phyloP scores from a whole-genome alignment of 176 grass and related monocot genomes.

The Cenchrus fungigraminus region DNA sequence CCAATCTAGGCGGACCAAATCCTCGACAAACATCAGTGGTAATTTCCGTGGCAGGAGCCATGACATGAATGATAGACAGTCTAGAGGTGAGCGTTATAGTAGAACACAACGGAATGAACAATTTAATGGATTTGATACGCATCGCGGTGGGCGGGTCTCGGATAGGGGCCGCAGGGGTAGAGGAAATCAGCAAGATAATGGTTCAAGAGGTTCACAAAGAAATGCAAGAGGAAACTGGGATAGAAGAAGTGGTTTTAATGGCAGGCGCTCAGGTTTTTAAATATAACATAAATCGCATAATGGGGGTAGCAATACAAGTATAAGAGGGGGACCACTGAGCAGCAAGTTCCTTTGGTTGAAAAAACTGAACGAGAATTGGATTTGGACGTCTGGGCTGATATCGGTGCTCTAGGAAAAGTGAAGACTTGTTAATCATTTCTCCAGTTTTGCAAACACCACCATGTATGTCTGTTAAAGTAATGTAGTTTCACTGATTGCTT shows the following conservation, averaged over 20 bases:
- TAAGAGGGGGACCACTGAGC: background rate
- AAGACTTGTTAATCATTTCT: conserved; percentile 13
- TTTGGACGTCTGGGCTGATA: background rate
- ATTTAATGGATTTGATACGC: conserved; percentile 28
- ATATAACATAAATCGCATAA: conserved; percentile 39
- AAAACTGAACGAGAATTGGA: conserved; percentile 3
- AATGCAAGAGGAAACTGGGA: conserved; percentile 44
- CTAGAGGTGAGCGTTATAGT: conserved; percentile 28
- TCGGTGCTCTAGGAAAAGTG: conserved; percentile 1
- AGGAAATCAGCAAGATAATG: conserved; percentile 35
- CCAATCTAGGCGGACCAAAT: conserved; percentile 43
- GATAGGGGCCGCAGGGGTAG: conserved; percentile 28
- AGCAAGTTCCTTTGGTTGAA: background rate
- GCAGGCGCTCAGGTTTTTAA: conserved; percentile 29
- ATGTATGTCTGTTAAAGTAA: conserved; percentile 16
- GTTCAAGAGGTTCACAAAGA: conserved; percentile 57
- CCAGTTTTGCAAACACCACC: background rate
- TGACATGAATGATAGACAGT: conserved; percentile 33
- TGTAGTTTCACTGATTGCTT: conserved; percentile 18
- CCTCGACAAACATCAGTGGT: conserved; percentile 19
- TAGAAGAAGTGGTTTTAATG: conserved; percentile 39
- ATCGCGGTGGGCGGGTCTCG: background rate
- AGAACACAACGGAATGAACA: conserved; percentile 33
- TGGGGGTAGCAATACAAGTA: background rate
- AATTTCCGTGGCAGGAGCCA: conserved; percentile 30